A percentile compares a stretch with the other conserved stretches of the same genome.
Evolutionary conservation across 1,139 yeast species (phyloP).

Genomic region (Scheffersomyces titani): DNA sequence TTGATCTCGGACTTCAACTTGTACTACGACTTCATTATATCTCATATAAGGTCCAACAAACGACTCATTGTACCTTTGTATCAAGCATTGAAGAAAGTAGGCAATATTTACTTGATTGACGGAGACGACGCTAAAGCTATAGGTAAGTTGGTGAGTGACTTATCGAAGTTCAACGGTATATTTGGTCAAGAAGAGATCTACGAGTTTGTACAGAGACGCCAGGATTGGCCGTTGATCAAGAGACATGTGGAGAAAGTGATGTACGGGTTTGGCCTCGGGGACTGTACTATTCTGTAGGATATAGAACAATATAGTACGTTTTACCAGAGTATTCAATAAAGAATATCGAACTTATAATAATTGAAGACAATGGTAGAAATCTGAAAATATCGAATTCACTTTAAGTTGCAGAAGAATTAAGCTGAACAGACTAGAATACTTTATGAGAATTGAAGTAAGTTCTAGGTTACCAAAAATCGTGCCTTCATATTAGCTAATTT

Average conservation of each 20-base stretch:
- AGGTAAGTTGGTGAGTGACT: constrained; percentile 81
- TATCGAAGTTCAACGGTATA: constrained; percentile 84
- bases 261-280: constrained; percentile 81
- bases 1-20: constrained; percentile 74
- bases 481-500: too few relatives aligned
- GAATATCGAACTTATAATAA: background rate
- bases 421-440: background rate
- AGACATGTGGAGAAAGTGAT: constrained; percentile 89
- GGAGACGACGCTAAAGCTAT: constrained; percentile 78
- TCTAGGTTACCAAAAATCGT: too few relatives aligned
- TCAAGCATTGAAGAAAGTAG: constrained; percentile 79
- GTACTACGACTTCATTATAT: constrained; percentile 69
- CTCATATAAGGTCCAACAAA: constrained; percentile 58
- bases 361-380: too few relatives aligned
- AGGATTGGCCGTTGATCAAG: constrained; percentile 80
- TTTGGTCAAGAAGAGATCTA: constrained; percentile 91
- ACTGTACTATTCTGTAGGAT: constrained; percentile 51
- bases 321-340: background rate
- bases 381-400: too few relatives aligned
- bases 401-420: background rate
- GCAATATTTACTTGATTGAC: constrained; percentile 78
- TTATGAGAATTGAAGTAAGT: background rate
- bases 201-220: constrained; percentile 84
- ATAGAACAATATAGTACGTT: background rate
- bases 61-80: constrained; percentile 73